Evolutionary conservation across 2,329 filamentous ascomycete genomes (phyloP).

Genomic region (Pezicula carpinea): DNA sequence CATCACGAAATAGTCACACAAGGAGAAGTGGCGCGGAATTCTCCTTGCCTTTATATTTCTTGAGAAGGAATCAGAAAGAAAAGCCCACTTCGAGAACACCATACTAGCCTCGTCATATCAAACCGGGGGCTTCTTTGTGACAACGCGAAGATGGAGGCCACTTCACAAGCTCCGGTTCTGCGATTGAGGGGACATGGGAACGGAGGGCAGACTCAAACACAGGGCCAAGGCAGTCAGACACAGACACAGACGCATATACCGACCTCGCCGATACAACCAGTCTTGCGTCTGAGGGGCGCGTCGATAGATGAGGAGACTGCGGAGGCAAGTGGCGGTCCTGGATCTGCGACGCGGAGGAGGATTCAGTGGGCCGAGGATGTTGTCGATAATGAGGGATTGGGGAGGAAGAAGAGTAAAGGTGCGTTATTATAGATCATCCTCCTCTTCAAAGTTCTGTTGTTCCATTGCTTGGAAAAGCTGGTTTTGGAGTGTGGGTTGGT

Average conservation of each 20-base stretch:
- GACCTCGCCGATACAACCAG: conserved; percentile 10
- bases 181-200: no score
- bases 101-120: no score
- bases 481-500: not conserved
- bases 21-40: no score
- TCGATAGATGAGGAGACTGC: conserved; percentile 7
- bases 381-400: conserved; percentile 91
- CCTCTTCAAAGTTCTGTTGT: not conserved
- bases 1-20: no score
- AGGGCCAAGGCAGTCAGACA: not conserved
- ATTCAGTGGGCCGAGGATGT: conserved; percentile 94
- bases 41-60: no score
- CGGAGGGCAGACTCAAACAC: no score
- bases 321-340: conserved; percentile 4
- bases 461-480: not conserved
- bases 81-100: no score
- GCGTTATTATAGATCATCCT: conserved; percentile 15
- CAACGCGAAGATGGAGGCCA: no score
- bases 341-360: conserved; percentile 42
- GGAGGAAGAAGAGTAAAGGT: conserved; percentile 94
- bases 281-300: conserved; percentile 26
- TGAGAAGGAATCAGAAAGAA: no score
- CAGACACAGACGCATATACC: conserved; percentile 8
- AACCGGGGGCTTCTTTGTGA: no score
- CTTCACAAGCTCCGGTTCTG: no score